These are phyloP conservation scores for Alternaria longipes DNA, from an alignment of 2,329 filamentous ascomycete genomes.

Conservation along the genomic window DNA sequence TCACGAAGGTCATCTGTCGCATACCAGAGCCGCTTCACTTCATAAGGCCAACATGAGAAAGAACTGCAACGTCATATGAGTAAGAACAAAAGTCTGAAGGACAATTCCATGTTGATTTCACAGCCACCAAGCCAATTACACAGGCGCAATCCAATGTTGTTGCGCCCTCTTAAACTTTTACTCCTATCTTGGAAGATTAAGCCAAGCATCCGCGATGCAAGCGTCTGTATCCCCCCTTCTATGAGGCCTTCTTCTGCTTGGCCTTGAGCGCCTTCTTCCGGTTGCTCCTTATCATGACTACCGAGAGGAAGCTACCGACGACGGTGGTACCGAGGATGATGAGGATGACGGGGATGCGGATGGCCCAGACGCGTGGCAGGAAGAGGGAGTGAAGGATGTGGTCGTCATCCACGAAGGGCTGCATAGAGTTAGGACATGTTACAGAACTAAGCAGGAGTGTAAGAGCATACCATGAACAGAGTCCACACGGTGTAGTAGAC, in stretches of 20 bases:
- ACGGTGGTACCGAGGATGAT: conserved; percentile 91
- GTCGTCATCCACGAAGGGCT: conserved; percentile 97
- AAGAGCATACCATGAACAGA: conserved; percentile 81
- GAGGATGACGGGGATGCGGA: conserved; percentile 96
- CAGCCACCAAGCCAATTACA: background rate
- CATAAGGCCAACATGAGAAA: background rate
- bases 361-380: conserved; percentile 97
- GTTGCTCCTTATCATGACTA: conserved; percentile 99
- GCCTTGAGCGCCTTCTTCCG: conserved; percentile 97
- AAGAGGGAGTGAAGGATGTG: conserved; percentile 95
- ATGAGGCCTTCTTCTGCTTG: conserved; percentile 82
- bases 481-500: conserved; percentile 99
- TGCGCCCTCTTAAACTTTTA: background rate
- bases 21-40: background rate
- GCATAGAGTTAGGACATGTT: background rate
- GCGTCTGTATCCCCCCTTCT: background rate
- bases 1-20: background rate
- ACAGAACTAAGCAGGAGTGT: background rate
- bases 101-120: background rate
- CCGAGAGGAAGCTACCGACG: conserved; percentile 92
- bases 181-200: background rate
- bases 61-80: background rate
- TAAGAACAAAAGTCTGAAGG: background rate
- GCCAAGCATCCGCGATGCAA: background rate
- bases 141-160: background rate